Percentiles rank a stretch among this genome's conserved stretches.
phyloP scores from a whole-genome alignment of 352 stramenopile species.

The Stramenopiles sp. region DNA sequence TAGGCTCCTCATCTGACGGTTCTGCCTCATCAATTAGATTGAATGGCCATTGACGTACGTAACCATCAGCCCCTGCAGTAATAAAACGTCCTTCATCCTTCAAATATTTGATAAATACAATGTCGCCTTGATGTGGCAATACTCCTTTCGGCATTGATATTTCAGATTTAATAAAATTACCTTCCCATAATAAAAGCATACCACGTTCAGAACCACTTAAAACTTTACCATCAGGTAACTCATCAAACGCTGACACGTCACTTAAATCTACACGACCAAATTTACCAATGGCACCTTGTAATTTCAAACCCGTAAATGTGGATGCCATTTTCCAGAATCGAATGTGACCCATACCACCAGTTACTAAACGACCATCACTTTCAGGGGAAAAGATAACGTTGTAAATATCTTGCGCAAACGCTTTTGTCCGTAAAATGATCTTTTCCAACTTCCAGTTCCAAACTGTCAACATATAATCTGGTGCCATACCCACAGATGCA shows the following conservation, averaged over 20 bases:
- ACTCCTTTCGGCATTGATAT: constrained; percentile 40
- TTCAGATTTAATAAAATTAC: constrained; percentile 83
- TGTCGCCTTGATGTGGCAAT: constrained; percentile 35
- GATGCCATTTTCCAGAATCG: constrained; percentile 82
- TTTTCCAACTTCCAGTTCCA: constrained; percentile 71
- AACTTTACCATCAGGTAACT: constrained; percentile 78
- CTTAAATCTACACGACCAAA: constrained; percentile 80
- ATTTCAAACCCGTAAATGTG: constrained; percentile 84
- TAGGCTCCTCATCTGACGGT: constrained; percentile 41
- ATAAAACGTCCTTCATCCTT: constrained; percentile 19
- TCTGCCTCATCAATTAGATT: constrained; percentile 58
- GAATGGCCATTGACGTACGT: constrained; percentile 65
- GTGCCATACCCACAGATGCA: constrained; percentile 51
- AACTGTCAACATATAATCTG: constrained; percentile 72
- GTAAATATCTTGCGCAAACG: constrained; percentile 79
- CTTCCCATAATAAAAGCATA: constrained; percentile 72
- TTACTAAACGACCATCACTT: constrained; percentile 66
- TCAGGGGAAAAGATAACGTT: constrained; percentile 59
- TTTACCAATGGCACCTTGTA: constrained; percentile 83
- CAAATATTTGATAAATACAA: constrained; percentile 12
- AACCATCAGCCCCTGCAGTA: constrained; percentile 41
- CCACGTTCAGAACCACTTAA: constrained; percentile 59
- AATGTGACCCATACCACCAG: constrained; percentile 72
- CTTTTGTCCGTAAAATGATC: constrained; percentile 68
- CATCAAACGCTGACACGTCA: constrained; percentile 72